Evolutionary conservation across 306 rosid genomes (phyloP).

Genomic region (Castanospermum australe): DNA sequence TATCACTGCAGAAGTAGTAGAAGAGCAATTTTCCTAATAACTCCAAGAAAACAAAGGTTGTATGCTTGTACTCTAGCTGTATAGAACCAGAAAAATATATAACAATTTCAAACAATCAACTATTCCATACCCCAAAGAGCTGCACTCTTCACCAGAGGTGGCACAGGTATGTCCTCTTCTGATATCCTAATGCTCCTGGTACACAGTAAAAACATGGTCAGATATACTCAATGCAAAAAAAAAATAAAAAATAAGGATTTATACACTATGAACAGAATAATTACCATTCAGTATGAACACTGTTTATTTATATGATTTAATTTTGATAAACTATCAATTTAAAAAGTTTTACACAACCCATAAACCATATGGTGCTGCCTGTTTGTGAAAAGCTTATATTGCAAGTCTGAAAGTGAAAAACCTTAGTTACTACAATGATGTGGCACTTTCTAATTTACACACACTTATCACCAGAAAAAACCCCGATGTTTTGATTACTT

Average conservation of each 20-base stretch:
- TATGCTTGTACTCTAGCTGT: no score
- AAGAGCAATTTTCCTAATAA: background rate
- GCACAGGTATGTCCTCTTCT: constrained; percentile 85
- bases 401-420: background rate
- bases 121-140: constrained; percentile 35
- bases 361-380: no score
- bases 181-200: constrained; percentile 83
- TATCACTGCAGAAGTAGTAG: no score
- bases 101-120: no score
- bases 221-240: no score
- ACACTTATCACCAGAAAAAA: background rate
- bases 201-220: constrained; percentile 41
- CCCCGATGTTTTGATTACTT: background rate
- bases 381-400: no score
- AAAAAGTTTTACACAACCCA: no score
- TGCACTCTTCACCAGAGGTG: constrained; percentile 79
- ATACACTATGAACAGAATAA: background rate
- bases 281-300: background rate
- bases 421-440: no score
- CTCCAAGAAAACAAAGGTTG: background rate
- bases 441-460: no score
- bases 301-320: background rate
- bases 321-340: background rate
- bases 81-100: no score
- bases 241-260: background rate